These are phyloP conservation scores for Pyrenula aspistea DNA, from an alignment of 495 filamentous ascomycete species.

Conservation along the genomic window DNA sequence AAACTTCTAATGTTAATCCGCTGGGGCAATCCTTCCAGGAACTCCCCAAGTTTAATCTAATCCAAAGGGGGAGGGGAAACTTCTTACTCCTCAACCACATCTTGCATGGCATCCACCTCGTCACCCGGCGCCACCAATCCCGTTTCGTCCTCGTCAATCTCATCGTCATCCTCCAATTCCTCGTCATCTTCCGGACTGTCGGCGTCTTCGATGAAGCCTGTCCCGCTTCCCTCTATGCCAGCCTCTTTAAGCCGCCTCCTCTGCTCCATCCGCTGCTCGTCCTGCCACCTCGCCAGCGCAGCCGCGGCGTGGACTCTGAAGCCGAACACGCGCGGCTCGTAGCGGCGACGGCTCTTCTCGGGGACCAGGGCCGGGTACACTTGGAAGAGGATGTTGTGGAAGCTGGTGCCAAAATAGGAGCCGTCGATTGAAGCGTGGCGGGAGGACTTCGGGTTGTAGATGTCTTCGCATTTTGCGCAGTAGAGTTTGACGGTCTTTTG, in stretches of 20 bases:
- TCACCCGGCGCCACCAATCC: slow-evolving; percentile 23
- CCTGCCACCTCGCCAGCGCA: slow-evolving; percentile 84
- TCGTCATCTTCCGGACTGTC: slow-evolving; percentile 33
- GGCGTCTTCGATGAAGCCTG: slow-evolving; percentile 43
- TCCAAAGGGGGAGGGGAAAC: too few species aligned
- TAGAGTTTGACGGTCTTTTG: slow-evolving; percentile 87
- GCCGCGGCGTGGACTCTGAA: slow-evolving; percentile 90
- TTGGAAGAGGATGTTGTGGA: slow-evolving; percentile 98
- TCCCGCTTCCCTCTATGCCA: slow-evolving; percentile 28
- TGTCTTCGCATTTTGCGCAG: slow-evolving; percentile 92
- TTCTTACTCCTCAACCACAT: not conserved
- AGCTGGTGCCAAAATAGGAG: slow-evolving; percentile 93
- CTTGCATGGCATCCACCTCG: slow-evolving; percentile 2
- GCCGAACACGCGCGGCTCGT: slow-evolving; percentile 81
- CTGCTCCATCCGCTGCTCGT: slow-evolving; percentile 65
- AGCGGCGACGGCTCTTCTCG: slow-evolving; percentile 70
- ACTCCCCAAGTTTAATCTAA: too few species aligned
- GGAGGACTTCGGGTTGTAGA: slow-evolving; percentile 98
- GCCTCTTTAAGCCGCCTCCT: slow-evolving; percentile 47
- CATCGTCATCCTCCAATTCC: slow-evolving; percentile 30
- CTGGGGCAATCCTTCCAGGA: too few species aligned
- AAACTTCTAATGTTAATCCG: too few species aligned
- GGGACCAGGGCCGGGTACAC: slow-evolving; percentile 87
- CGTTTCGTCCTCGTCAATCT: slow-evolving; percentile 15
- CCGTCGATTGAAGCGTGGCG: slow-evolving; percentile 92